A percentile compares a stretch with the other conserved stretches of the same genome.
Conservation (phyloP, 176 grass and related monocot species). For the Triticum monococcum region DNA sequence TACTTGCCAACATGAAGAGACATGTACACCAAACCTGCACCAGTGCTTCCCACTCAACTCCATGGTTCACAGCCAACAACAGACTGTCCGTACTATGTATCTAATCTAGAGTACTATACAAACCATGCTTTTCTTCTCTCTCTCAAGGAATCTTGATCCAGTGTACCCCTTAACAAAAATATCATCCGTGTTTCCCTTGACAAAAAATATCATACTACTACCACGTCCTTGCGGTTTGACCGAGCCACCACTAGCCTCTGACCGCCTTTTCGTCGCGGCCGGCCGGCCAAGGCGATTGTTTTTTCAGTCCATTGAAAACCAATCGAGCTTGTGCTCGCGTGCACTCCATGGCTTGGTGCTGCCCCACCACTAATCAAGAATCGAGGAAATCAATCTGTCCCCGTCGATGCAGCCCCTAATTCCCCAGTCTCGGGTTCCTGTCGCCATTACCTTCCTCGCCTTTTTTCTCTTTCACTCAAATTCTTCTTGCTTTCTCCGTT, state of each 20-base stretch:
- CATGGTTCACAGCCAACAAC: too few species aligned
- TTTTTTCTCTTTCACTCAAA: neutral
- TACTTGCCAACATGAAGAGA: too few species aligned
- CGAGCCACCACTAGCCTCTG: neutral
- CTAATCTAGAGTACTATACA: too few species aligned
- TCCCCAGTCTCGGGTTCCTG: constrained; percentile 7
- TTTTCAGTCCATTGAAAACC: neutral
- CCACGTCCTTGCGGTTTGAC: constrained; percentile 16
- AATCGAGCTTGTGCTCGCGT: constrained; percentile 41
- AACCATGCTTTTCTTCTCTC: too few species aligned
- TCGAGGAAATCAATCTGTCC: neutral
- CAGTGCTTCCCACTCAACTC: too few species aligned
- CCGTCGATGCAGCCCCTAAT: neutral
- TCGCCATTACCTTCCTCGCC: neutral
- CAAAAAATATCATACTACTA: neutral
- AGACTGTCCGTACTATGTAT: too few species aligned
- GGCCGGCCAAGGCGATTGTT: neutral
- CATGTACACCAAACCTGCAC: too few species aligned
- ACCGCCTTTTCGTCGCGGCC: neutral
- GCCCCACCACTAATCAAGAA: neutral
- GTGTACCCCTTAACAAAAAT: too few species aligned
- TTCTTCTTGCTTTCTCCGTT: neutral
- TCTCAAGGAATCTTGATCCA: too few species aligned
- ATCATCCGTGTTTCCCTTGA: too few species aligned
- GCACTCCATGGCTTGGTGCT: constrained; percentile 17